These are phyloP conservation scores for Heritiera littoralis DNA, from an alignment of 345 rosid genomes.

Conservation along the genomic window DNA sequence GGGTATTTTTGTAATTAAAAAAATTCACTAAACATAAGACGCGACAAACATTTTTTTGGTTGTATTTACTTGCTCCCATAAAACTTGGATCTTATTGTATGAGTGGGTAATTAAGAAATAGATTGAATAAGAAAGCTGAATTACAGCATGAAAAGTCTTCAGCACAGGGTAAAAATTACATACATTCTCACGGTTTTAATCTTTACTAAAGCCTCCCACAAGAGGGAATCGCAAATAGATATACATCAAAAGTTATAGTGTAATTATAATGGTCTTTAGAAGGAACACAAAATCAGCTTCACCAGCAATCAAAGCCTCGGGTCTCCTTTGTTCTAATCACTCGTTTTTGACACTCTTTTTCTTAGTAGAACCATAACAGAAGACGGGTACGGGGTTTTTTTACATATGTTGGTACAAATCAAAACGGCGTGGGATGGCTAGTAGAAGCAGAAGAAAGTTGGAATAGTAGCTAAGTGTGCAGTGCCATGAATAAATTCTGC, in stretches of 20 bases:
- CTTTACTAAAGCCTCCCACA: not conserved
- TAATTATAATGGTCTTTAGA: not conserved
- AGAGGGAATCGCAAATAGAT: slow-evolving; percentile 17
- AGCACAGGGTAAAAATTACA: not conserved
- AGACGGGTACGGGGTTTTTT: not conserved
- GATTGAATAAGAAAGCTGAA: slow-evolving; percentile 1
- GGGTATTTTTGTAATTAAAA: too few relatives aligned
- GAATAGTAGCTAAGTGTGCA: slow-evolving; percentile 47
- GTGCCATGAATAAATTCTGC: slow-evolving; percentile 86
- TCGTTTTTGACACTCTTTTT: not conserved
- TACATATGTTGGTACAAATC: slow-evolving; percentile 4
- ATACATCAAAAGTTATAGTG: slow-evolving; percentile 9
- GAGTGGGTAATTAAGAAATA: not conserved
- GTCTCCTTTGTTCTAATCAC: not conserved
- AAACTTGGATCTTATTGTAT: not conserved
- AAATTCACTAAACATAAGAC: too few relatives aligned
- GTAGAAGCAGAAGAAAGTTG: slow-evolving; percentile 1
- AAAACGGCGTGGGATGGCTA: slow-evolving; percentile 15
- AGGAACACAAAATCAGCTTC: slow-evolving; percentile 8
- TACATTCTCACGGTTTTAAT: not conserved
- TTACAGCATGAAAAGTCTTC: not conserved
- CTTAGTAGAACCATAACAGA: not conserved
- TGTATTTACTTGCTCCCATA: too few relatives aligned
- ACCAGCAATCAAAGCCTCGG: slow-evolving; percentile 17
- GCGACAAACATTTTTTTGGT: too few relatives aligned